Base-by-base conservation (phyloP, 78 protist species). In the Mantamonas sphyraenae region DNA sequence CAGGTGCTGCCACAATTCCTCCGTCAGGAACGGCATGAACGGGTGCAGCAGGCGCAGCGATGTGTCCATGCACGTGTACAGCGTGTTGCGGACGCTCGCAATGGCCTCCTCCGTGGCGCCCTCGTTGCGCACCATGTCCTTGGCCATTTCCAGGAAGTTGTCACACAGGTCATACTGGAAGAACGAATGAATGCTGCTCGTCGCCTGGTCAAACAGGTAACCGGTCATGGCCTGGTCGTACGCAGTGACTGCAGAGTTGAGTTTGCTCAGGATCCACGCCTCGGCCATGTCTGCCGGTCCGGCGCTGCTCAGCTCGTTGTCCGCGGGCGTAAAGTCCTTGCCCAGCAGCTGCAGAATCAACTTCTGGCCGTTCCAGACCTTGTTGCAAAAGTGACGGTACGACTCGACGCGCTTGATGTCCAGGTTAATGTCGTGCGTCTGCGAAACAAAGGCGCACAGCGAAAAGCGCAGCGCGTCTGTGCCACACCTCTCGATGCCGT, bases 401-500 rank as follows among this genome's bases (percentile, higher is more conserved):
- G 76, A 87, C 20, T 55, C 84, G 43, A 97, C 91, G 38, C 89
- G 77, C 26, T 62, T 22, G 56, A 95, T 79, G 76, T 97, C 97
- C 26, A 97, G 78, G 68, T 95, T 93, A 81, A 96, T 80, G 79
- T 89, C 89, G 64, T 88, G 77, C 58, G 83, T 89, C 30, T 42
- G 83, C 3, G 69, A 19, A 4, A 92, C 81, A 85, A 92, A 90
- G 28, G 90, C 76, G 42, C 74, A 47, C n/a, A 97, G 87, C 1
- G 91, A 92, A 45, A 96, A 89, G 58, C 99, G 89, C 61, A 98
- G 89, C 28, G 98, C 98, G 65, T 98, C 99, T 26, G 97, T 76
- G 37, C 99, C 99, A 68, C 98, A 95, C 80, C 90, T 92, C 17
- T 93, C 75, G 33, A 96, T 95, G 63, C 99, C 99, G 20, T 59